Evolutionary conservation across 2,329 filamentous ascomycete genomes (phyloP), one percentile per base, ranked within the genome.

Genomic region (Alternaria longipes): DNA sequence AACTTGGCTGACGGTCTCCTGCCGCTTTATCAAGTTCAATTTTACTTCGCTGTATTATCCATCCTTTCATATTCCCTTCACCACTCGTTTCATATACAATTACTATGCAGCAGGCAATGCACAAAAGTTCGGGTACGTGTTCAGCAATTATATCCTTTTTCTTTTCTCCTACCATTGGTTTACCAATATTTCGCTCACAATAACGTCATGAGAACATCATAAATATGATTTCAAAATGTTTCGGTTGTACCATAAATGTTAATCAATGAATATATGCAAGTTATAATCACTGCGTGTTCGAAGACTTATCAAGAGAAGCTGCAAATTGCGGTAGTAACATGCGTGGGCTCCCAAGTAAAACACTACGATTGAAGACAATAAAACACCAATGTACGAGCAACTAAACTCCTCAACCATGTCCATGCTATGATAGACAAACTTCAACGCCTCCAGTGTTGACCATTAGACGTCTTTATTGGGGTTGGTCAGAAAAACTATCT

Each of bases 181-280:
- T n/a, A 24, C 6, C 1, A 2, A 3, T 36, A 1, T 4, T n/a
- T 8, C 2, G 20, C 9, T 3, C 0, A 16, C 12, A 20, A 12
- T 9, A 5, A 6, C 6, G 7, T 24, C 3, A 7, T 4, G 12
- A 24, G 11, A 5, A 8, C 4, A 8, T 4, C 7, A 24, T 16
- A 20, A 11, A 24, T 41, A 12, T 42, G 12, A 2, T 24, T 42
- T 0, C 20, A 11, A 12, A 22, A 41, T 0, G 0, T 22, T 14
- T 18, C 6, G 40, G 40, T 22, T 22, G 18, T 14, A 22, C 14
- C 1, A 18, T 18, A 22, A 22, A 41, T 7, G 5, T 41, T 11
- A 22, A 41, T 0, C 3, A 5, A 16, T 8, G 12, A 14, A 36
- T 36, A 16, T 14, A 0, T 36, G 32, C 14, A n/a, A 7, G 6